These are phyloP conservation scores for Myxozyma nipponensis DNA, from an alignment of 805 yeast genomes.

Conservation along the genomic window DNA sequence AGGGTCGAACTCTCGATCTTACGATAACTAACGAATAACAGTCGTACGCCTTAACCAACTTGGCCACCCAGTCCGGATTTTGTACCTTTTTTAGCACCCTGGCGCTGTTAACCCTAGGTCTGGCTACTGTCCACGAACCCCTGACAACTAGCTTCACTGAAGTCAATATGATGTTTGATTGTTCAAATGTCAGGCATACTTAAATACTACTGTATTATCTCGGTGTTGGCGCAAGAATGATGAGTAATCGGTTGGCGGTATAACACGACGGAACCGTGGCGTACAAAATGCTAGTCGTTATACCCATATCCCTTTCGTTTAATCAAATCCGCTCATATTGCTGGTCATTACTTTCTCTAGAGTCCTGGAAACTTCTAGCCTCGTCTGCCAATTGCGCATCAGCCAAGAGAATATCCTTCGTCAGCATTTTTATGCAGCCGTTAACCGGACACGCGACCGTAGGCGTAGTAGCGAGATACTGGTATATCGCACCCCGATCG, in stretches of 20 bases:
- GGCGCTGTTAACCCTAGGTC: too few species aligned
- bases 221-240: too few species aligned
- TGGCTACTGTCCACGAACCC: too few species aligned
- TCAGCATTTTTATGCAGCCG: conserved; percentile 18
- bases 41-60: conserved; percentile 29
- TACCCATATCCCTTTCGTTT: neutral
- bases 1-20: conserved; percentile 29
- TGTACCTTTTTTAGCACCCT: neutral
- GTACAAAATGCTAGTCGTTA: neutral
- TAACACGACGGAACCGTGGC: neutral
- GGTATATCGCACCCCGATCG: conserved; percentile 29
- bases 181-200: too few species aligned
- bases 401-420: conserved; percentile 1
- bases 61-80: conserved; percentile 25
- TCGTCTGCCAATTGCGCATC: conserved; percentile 12
- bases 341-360: conserved; percentile 5
- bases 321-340: conserved; percentile 16
- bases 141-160: too few species aligned
- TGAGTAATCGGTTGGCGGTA: too few species aligned
- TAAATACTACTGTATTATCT: too few species aligned
- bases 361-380: conserved; percentile 5
- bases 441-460: conserved; percentile 25
- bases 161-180: too few species aligned
- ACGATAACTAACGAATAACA: conserved; percentile 17
- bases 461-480: neutral